Evolutionary conservation across 768 basidiomycete genomes (phyloP), one percentile per base, ranked within the genome.

Genomic region (Suillus brevipes): DNA sequence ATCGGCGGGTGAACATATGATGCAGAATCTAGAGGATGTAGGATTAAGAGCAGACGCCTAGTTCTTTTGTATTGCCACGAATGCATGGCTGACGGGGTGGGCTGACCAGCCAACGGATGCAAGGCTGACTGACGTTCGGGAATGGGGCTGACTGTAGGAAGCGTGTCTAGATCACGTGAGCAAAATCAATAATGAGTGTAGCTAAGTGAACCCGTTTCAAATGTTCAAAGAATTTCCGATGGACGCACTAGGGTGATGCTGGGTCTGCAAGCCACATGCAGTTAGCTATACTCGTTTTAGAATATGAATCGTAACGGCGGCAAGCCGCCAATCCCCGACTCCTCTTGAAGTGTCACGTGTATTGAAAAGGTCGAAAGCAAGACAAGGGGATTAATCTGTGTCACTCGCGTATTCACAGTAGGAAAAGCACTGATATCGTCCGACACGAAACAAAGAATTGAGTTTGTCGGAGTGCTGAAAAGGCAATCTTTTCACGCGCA

Each of bases 11-110:
- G 49, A 65, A 25, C 63, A 61, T 66, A 57, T 14, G 58, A 28
- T 58, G 28, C 4, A 14, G n/a, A 34, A 45, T 36, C 12, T 16
- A 36, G 28, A 45, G 34, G 34, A 50, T 14, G 37, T 59, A 13
- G 23, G 20, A 40, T 43, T 25, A 20, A 20, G 16, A 42, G 7
- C 10, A 23, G 31, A 36, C 20, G n/a, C 49, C 37, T 28, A 49
- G 66, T 60, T 73, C 68, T 43, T 36, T 2, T 40, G 16, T 43
- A 28, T 49, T 12, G 25, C 6, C 25, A 20, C 36, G 8, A 13
- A 16, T 40, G 13, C 37, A 65, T 58, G 69, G 72, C 69, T 70
- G 71, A 73, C 71, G 34, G 31, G 43, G 12, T 23, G 25, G 59
- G 59, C 65, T 66, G 64, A 52, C 64, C 20, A 40, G 23, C 16